Base-by-base conservation (phyloP, 352 stramenopile species). In the Globisporangium paroecandrum region DNA sequence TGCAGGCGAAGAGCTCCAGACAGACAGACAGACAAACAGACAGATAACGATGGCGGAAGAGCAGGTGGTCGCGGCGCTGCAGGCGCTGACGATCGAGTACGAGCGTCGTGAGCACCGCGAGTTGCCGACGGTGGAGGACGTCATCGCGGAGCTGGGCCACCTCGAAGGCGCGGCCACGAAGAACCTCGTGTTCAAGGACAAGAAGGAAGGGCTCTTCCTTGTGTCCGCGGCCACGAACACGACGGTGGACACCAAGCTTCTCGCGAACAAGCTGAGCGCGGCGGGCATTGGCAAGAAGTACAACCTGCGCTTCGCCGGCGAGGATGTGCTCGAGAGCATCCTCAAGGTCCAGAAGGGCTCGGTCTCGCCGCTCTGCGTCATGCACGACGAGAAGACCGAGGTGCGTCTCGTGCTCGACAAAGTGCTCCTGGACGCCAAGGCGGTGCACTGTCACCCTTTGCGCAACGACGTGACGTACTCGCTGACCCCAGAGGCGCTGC, bases 181-280 rank as follows among this genome's bases (percentile, higher is more conserved):
- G 83, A 99, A 99, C 76, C 79, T 99, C 29, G 95, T 99, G 69
- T 96, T 99, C 67, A 97, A 97, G 74, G 97, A 99, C 79, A 99
- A 99, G 79, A 99, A 99, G 77, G 89, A 98, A 72, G 97, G 97
- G 0, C 69, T 98, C 2, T 99, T 98, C 77, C 77, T 99, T n/a
- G 90, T 99, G 4, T 96, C 90, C 9, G 85, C 88, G 5, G 81
- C 87, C 9, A 74, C 87, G 18, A 77, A 78, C 18, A 91, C 94
- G 15, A 88, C 94, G 47, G 97, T 98, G 24, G 89, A 98, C 76
- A 96, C 89, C 27, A 98, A 98, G 73, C 78, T 90, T 51, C 77
- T 99, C 18, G 95, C 77, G 34, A 89, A 84, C 63, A 95, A 94
- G 71, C 75, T 97, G 43, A 71, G 74, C 60, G 69, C 69, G n/a